These are phyloP conservation scores for Silybum marianum DNA, from an alignment of 129 eudicot species.

Conservation along the genomic window DNA sequence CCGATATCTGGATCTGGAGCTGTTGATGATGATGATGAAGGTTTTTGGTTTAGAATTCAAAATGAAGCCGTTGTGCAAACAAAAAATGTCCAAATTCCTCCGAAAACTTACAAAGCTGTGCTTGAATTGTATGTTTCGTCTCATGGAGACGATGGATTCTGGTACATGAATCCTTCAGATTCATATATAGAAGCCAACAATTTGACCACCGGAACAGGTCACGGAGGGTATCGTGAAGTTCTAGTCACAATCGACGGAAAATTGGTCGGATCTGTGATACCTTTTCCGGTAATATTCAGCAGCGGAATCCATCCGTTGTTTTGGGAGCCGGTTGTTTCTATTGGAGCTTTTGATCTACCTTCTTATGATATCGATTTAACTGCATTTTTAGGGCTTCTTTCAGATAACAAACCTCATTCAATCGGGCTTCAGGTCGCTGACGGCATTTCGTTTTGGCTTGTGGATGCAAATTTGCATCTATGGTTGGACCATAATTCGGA, in stretches of 20 bases:
- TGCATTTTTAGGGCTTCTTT: slow-evolving; percentile 56
- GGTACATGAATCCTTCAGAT: slow-evolving; percentile 81
- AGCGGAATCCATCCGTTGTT: slow-evolving; percentile 76
- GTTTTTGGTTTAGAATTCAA: slow-evolving; percentile 72
- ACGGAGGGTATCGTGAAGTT: slow-evolving; percentile 70
- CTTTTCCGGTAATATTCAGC: slow-evolving; percentile 72
- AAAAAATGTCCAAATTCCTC: slow-evolving; percentile 36
- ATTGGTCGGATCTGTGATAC: slow-evolving; percentile 60
- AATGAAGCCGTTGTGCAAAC: slow-evolving; percentile 36
- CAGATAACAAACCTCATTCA: slow-evolving; percentile 54
- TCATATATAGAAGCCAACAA: slow-evolving; percentile 43
- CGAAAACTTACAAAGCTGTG: slow-evolving; percentile 51
- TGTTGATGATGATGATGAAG: no score
- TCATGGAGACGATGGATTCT: slow-evolving; percentile 79
- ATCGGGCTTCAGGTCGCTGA: slow-evolving; percentile 56
- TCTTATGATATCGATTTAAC: slow-evolving; percentile 65
- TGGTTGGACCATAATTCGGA: slow-evolving; percentile 53
- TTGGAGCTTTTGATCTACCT: slow-evolving; percentile 81
- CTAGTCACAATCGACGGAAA: slow-evolving; percentile 63
- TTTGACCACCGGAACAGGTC: slow-evolving; percentile 43
- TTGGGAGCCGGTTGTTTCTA: slow-evolving; percentile 79
- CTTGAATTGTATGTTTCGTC: slow-evolving; percentile 65
- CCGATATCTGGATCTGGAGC: slow-evolving; percentile 49
- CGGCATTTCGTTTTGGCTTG: slow-evolving; percentile 66
- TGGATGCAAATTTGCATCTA: slow-evolving; percentile 75